These are phyloP conservation scores for Colletotrichum eleusines DNA, from an alignment of 2,329 filamentous ascomycete genomes.

Conservation along the genomic window DNA sequence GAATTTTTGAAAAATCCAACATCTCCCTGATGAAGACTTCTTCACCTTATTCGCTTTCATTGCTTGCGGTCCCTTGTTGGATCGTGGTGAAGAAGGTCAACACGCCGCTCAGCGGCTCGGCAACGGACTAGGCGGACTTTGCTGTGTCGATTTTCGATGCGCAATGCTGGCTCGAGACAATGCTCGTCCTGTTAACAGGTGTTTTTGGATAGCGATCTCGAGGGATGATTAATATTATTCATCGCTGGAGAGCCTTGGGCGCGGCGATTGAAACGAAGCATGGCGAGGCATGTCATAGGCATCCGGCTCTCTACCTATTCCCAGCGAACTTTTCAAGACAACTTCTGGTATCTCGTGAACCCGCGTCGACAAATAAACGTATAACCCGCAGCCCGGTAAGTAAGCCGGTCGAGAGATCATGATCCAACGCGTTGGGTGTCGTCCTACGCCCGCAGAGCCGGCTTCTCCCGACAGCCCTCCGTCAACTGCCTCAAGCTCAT, in stretches of 20 bases:
- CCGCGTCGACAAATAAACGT: neutral
- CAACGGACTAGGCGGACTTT: neutral
- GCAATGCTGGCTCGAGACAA: neutral
- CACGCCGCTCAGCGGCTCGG: neutral
- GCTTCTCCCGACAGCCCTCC: conserved; percentile 28
- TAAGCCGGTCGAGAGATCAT: neutral
- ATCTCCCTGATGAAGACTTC: conserved; percentile 48
- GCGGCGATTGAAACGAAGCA: neutral
- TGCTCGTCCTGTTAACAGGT: neutral
- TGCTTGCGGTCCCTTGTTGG: conserved; percentile 55
- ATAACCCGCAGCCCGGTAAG: neutral
- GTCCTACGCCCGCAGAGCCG: conserved; percentile 27
- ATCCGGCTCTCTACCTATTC: neutral
- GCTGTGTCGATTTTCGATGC: too few species aligned
- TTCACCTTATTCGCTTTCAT: conserved; percentile 60
- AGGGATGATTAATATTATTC: too few species aligned
- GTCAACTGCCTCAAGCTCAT: conserved; percentile 10
- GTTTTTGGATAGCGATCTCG: too few species aligned
- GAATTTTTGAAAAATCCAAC: conserved; percentile 78
- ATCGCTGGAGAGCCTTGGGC: too few species aligned
- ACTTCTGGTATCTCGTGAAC: neutral
- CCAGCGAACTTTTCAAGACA: neutral
- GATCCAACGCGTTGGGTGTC: neutral
- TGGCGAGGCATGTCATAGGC: neutral
- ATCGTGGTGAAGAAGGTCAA: conserved; percentile 63